Conservation (phyloP, 2,329 filamentous ascomycete genomes). For the Botrytis sinoallii region DNA sequence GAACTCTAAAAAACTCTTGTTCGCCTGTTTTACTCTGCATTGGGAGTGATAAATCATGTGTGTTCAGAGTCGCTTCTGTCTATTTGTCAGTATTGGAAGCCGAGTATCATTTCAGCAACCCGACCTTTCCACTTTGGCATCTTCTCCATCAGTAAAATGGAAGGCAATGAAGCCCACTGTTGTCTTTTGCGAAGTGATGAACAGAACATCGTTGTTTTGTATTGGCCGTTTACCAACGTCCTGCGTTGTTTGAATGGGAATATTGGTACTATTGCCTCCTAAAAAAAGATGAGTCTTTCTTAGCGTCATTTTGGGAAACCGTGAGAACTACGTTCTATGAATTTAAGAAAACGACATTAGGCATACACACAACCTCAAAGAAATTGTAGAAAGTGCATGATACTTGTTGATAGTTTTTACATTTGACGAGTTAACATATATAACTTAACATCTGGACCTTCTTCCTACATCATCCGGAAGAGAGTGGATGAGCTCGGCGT, state of each 20-base stretch:
- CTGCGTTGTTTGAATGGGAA: background rate
- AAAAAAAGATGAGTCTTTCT: background rate
- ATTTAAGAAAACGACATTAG: background rate
- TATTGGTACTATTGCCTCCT: background rate
- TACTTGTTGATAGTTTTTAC: background rate
- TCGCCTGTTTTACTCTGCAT: slow-evolving; percentile 21
- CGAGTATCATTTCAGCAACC: background rate
- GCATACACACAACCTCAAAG: background rate
- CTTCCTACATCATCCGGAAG: background rate
- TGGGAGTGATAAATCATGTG: slow-evolving; percentile 35
- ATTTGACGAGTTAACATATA: background rate
- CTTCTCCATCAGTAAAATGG: slow-evolving; percentile 29
- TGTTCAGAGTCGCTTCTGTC: slow-evolving; percentile 32
- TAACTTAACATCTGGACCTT: background rate
- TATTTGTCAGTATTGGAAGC: slow-evolving; percentile 15
- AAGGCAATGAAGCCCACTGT: slow-evolving; percentile 34
- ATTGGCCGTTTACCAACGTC: background rate
- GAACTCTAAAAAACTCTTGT: slow-evolving; percentile 30
- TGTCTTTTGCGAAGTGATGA: slow-evolving; percentile 34
- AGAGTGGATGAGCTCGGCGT: background rate
- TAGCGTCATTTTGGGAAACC: background rate
- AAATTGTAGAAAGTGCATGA: background rate
- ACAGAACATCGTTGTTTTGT: slow-evolving; percentile 34
- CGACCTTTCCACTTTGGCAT: slow-evolving; percentile 37
- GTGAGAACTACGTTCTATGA: background rate